A percentile compares a stretch with the other conserved stretches of the same genome.
Evolutionary conservation across 2,329 filamentous ascomycete species (phyloP).

Genomic region (Purpureocillium takamizusanense): DNA sequence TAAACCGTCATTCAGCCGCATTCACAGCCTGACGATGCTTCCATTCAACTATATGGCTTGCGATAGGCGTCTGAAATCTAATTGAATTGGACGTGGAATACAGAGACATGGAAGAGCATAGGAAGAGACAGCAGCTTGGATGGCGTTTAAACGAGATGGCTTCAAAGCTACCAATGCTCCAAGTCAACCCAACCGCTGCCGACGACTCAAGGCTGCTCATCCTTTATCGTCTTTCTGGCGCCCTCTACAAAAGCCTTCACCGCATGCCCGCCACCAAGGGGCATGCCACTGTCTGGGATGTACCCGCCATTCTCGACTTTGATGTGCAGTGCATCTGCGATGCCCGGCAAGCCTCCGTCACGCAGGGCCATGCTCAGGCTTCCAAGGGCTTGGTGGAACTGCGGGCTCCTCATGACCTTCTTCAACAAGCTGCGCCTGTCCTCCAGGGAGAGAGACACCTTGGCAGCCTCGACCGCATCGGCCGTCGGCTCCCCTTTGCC

Average conservation of each 20-base stretch:
- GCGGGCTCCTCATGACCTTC: slow-evolving; percentile 78
- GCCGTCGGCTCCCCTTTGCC: slow-evolving; percentile 56
- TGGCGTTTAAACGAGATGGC: no score
- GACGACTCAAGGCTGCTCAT: slow-evolving; percentile 31
- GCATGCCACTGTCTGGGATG: slow-evolving; percentile 68
- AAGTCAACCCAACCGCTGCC: no score
- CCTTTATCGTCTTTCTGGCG: slow-evolving; percentile 69
- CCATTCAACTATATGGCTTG: no score
- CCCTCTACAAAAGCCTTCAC: slow-evolving; percentile 88
- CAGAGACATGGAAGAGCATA: no score
- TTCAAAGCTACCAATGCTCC: no score
- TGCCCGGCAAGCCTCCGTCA: slow-evolving; percentile 82
- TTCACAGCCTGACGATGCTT: no score
- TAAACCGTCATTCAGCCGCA: no score
- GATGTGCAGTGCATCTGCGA: slow-evolving; percentile 77
- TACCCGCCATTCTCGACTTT: slow-evolving; percentile 79
- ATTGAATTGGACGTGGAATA: no score
- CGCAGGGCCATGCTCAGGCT: slow-evolving; percentile 81
- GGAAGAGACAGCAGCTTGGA: no score
- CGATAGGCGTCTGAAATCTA: no score
- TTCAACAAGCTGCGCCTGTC: slow-evolving; percentile 77
- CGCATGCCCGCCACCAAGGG: slow-evolving; percentile 78
- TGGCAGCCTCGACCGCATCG: slow-evolving; percentile 61
- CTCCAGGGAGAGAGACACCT: slow-evolving; percentile 59
- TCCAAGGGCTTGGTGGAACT: slow-evolving; percentile 78